Percentiles rank a stretch among this genome's conserved stretches.
phyloP scores from a whole-genome alignment of 371 early-diverging fungal genomes.

The Vairimorpha ceranae region DNA sequence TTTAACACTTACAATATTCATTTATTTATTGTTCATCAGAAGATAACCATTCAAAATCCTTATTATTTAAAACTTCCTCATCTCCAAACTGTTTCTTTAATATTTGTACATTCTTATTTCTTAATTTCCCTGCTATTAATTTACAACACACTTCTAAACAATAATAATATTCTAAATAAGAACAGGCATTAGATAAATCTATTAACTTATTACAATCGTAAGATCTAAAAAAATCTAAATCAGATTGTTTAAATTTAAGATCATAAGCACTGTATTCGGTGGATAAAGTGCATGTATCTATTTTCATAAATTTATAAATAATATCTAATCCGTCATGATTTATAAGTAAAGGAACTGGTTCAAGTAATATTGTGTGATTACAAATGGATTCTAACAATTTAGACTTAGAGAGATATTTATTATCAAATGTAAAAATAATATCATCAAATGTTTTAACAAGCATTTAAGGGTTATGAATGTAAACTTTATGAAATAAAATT shows the following conservation, averaged over 20 bases:
- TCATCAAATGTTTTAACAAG: constrained; percentile 6
- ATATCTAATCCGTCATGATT: background rate
- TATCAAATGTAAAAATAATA: background rate
- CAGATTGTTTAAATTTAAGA: constrained; percentile 30
- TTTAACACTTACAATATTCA: too few relatives aligned
- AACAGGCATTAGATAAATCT: constrained; percentile 51
- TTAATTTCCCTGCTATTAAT: constrained; percentile 43
- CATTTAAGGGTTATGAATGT: background rate
- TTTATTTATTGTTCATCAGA: constrained; percentile 30
- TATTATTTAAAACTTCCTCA: constrained; percentile 8
- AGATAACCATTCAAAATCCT: constrained; percentile 51
- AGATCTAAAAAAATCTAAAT: constrained; percentile 30
- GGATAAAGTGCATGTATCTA: constrained; percentile 18
- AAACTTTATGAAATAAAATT: background rate
- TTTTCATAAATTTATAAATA: constrained; percentile 25
- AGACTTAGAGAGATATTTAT: background rate
- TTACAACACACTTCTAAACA: constrained; percentile 61
- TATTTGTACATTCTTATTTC: constrained; percentile 43
- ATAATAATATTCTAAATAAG: constrained; percentile 56
- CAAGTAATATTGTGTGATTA: background rate
- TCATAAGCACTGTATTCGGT: constrained; percentile 35
- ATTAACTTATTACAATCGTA: constrained; percentile 41
- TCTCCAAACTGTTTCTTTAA: constrained; percentile 39
- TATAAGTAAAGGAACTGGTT: constrained; percentile 17
- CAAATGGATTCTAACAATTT: background rate